Percentiles rank a stretch among this genome's conserved stretches.
Conservation (phyloP, 73 alveolate genomes). For the Tetrahymena thermophila region DNA sequence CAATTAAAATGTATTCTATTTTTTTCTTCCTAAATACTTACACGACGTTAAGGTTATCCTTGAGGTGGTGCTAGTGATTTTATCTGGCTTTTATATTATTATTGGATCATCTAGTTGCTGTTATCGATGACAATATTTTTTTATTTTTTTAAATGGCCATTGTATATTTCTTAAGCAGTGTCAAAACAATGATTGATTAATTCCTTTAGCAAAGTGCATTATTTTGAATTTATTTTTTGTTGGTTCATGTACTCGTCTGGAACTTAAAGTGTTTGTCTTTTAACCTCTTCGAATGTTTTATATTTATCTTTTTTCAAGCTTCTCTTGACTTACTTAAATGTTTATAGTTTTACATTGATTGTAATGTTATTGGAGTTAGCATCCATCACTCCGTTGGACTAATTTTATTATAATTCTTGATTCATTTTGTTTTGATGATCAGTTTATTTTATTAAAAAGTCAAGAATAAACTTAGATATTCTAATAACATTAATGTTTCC, state of each 20-base stretch:
- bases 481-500: neutral
- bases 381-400: neutral
- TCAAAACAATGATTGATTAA: neutral
- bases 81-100: neutral
- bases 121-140: neutral
- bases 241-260: neutral
- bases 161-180: neutral
- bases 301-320: neutral
- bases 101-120: neutral
- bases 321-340: neutral
- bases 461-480: neutral
- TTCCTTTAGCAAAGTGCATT: neutral
- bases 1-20: neutral
- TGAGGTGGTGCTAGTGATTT: neutral
- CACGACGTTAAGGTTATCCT: neutral
- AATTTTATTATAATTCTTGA: neutral
- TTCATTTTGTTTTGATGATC: neutral
- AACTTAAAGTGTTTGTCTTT: neutral
- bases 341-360: neutral
- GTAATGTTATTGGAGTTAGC: neutral
- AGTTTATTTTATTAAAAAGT: neutral
- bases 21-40: neutral
- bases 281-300: neutral
- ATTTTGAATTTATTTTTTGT: neutral
- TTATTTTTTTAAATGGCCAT: neutral